Evolutionary conservation across 2,329 filamentous ascomycete species (phyloP), one percentile per base, ranked within the genome.

Genomic region (Fulvia fulva): DNA sequence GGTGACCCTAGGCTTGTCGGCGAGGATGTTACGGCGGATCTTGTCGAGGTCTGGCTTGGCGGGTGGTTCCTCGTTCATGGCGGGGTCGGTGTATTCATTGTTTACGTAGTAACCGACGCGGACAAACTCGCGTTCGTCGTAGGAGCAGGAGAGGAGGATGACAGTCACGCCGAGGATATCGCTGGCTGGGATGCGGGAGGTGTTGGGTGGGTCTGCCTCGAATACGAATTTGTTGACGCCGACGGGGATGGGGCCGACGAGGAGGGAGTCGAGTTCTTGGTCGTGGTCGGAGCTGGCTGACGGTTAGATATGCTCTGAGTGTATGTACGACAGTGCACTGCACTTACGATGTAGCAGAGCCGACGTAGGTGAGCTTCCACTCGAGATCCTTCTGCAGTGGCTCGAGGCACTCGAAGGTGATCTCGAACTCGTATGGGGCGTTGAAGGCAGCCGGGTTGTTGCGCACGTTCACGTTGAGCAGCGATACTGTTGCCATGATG

Each of bases 51-150:
- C 83, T 41, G 92, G 92, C 80, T 96, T 96, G 58, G 91, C 83
- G 6, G 94, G 94, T 9, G 94, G 94, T 68, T 97, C 92, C 50
- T 88, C 86, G 68, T 86, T 88, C 63, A 99, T 83, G 74, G 96
- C 90, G 70, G 95, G 91, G 25, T 89, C 89, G 68, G 96, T 91
- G 75, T 99, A 99, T 76, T 99, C 95, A 71, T 99, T 99, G 82
- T 97, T 99, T 70, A 99, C 94, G 68, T 99, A 99, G 83, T 99
- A 99, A 62, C 94, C 94, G 44, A 99, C 93, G 65, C 94, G 91
- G 41, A 99, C 91, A 70, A 99, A 99, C 76, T 99, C 94, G 71
- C 94, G 87, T 55, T 89, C 89, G 70, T 99, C 94, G 78, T 99
- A 99, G 75, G 91, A 89, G 78, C 94, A 97, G 58, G 91, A 96